phyloP scores from a whole-genome alignment of 2,329 filamentous ascomycete genomes.

The Fusarium chuoi region DNA sequence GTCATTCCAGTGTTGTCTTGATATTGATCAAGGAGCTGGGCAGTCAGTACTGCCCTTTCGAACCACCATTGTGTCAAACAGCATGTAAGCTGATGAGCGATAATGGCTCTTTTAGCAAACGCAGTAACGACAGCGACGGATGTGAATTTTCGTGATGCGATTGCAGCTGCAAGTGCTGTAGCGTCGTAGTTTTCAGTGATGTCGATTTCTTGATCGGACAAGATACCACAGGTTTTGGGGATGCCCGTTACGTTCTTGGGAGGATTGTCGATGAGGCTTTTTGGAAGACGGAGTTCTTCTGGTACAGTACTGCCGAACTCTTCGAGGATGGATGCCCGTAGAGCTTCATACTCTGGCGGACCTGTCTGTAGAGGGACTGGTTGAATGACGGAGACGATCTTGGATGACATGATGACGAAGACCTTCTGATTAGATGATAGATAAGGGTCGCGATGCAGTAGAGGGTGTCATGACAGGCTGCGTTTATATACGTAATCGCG shows the following conservation, averaged over 20 bases:
- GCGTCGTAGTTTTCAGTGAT: slow-evolving; percentile 61
- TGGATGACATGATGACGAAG: not conserved
- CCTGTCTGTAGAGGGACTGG: not conserved
- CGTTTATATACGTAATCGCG: not conserved
- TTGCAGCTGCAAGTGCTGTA: slow-evolving; percentile 52
- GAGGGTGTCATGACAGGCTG: not conserved
- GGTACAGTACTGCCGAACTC: not conserved
- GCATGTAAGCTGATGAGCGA: slow-evolving; percentile 66
- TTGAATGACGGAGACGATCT: not conserved
- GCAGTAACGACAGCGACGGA: slow-evolving; percentile 56
- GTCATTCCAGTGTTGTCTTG: slow-evolving; percentile 48
- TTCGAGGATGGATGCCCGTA: not conserved
- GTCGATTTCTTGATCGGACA: slow-evolving; percentile 56
- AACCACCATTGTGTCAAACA: slow-evolving; percentile 65
- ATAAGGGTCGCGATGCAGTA: not conserved
- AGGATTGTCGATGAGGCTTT: slow-evolving; percentile 14
- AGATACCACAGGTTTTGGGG: slow-evolving; percentile 51
- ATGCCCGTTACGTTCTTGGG: slow-evolving; percentile 24
- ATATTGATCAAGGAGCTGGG: slow-evolving; percentile 54
- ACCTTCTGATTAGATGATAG: not conserved
- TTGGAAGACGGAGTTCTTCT: not conserved
- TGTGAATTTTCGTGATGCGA: slow-evolving; percentile 50
- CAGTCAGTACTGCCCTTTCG: slow-evolving; percentile 57
- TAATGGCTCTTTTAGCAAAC: slow-evolving; percentile 62
- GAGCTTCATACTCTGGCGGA: not conserved